Conservation (phyloP, 2,329 filamentous ascomycete genomes). For the Macrophomina tecta region DNA sequence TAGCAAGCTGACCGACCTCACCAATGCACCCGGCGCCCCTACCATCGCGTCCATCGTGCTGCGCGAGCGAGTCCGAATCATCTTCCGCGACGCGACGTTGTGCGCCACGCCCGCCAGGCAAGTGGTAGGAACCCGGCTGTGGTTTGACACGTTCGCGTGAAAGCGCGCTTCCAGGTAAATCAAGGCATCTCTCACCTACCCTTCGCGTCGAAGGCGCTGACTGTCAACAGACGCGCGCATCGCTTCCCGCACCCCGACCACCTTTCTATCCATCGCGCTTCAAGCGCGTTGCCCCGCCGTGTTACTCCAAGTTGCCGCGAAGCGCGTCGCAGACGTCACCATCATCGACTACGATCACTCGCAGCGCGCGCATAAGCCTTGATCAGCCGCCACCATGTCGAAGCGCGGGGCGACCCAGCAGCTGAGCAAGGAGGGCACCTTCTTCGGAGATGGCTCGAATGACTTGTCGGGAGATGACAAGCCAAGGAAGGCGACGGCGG, state of each 20-base stretch:
- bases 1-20: slow-evolving; percentile 20
- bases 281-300: neutral
- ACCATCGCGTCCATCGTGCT: slow-evolving; percentile 21
- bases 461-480: slow-evolving; percentile 51
- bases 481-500: slow-evolving; percentile 59
- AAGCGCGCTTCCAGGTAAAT: neutral
- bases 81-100: slow-evolving; percentile 11
- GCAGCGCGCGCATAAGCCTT: neutral
- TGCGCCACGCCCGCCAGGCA: neutral
- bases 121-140: neutral
- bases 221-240: slow-evolving; percentile 24
- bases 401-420: slow-evolving; percentile 48
- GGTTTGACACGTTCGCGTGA: neutral
- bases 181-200: neutral
- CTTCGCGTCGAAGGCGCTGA: slow-evolving; percentile 5
- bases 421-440: slow-evolving; percentile 40
- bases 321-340: neutral
- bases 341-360: neutral
- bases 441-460: slow-evolving; percentile 38
- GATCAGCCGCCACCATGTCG: slow-evolving; percentile 39
- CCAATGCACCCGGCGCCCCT: slow-evolving; percentile 9
- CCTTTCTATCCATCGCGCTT: neutral
- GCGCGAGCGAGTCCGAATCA: slow-evolving; percentile 9
- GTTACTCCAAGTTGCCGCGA: neutral
- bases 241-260: neutral